These are phyloP conservation scores for Russula brevipes DNA, from an alignment of 768 basidiomycete species.

Conservation along the genomic window DNA sequence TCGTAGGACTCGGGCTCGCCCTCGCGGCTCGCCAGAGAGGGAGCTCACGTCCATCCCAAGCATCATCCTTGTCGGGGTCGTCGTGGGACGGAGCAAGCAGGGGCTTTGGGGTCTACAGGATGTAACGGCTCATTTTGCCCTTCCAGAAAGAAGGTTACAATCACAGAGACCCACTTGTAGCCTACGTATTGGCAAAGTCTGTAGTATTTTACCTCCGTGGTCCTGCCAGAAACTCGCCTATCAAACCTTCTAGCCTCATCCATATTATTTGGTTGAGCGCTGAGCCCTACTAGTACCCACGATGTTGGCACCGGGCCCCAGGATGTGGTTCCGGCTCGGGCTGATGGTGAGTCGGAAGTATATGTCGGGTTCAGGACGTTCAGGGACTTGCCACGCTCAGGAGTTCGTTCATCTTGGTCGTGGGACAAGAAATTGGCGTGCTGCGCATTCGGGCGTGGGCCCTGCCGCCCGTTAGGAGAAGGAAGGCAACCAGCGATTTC, in stretches of 20 bases:
- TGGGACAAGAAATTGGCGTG: too few relatives aligned
- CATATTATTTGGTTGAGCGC: background rate
- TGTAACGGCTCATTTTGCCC: conserved; percentile 41
- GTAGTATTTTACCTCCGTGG: background rate
- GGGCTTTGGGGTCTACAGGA: conserved; percentile 88
- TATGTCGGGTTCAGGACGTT: too few relatives aligned
- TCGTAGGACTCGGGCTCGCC: conserved; percentile 81
- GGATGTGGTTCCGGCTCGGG: background rate
- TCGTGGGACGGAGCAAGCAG: conserved; percentile 65
- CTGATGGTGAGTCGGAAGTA: background rate
- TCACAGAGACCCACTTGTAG: background rate
- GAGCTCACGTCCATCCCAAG: background rate
- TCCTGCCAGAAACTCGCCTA: background rate
- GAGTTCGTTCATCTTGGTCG: too few relatives aligned
- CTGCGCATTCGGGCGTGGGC: too few relatives aligned
- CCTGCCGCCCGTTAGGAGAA: too few relatives aligned
- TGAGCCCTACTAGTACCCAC: too few relatives aligned
- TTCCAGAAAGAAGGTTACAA: background rate
- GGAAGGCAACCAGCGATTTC: too few relatives aligned
- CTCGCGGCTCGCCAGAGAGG: conserved; percentile 53
- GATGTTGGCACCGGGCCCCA: too few relatives aligned
- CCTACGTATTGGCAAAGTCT: background rate
- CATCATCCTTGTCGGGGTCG: background rate
- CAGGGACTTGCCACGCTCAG: too few relatives aligned
- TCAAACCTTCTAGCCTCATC: background rate